Conservation (phyloP, 177 flowering plant genomes). For the Vitis hybrid region DNA sequence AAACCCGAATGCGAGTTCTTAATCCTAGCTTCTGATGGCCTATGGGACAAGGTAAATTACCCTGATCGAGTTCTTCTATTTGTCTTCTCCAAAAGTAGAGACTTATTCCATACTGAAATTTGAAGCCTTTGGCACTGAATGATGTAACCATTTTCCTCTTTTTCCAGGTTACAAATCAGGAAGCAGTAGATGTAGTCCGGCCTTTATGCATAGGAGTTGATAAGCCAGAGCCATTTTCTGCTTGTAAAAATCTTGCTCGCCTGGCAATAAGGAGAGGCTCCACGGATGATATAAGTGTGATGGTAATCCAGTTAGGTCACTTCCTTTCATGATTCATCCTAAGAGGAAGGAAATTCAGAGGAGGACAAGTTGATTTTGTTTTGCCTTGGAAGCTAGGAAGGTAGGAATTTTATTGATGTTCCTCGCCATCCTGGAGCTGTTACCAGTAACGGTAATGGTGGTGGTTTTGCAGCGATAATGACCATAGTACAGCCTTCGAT, state of each 20-base stretch:
- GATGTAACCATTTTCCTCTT: background rate
- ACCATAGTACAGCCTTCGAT: too few relatives aligned
- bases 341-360: background rate
- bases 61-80: background rate
- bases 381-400: slow-evolving; percentile 1
- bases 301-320: slow-evolving; percentile 50
- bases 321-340: slow-evolving; percentile 20
- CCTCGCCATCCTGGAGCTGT: too few relatives aligned
- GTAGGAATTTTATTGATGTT: background rate
- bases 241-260: slow-evolving; percentile 69
- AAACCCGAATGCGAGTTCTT: slow-evolving; percentile 62
- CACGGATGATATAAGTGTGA: slow-evolving; percentile 65
- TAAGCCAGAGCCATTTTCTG: slow-evolving; percentile 34
- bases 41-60: slow-evolving; percentile 82
- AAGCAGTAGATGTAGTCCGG: slow-evolving; percentile 69
- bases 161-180: slow-evolving; percentile 76
- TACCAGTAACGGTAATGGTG: too few relatives aligned
- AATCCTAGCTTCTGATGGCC: slow-evolving; percentile 86
- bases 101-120: background rate
- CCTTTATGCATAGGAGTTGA: slow-evolving; percentile 33
- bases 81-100: background rate
- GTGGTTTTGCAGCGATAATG: too few relatives aligned
- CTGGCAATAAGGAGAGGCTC: slow-evolving; percentile 64
- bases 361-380: background rate
- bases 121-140: background rate